A percentile compares a stretch with the other conserved stretches of the same genome.
Conservation (phyloP, 306 rosid genomes). For the Astragalus membranaceus region DNA sequence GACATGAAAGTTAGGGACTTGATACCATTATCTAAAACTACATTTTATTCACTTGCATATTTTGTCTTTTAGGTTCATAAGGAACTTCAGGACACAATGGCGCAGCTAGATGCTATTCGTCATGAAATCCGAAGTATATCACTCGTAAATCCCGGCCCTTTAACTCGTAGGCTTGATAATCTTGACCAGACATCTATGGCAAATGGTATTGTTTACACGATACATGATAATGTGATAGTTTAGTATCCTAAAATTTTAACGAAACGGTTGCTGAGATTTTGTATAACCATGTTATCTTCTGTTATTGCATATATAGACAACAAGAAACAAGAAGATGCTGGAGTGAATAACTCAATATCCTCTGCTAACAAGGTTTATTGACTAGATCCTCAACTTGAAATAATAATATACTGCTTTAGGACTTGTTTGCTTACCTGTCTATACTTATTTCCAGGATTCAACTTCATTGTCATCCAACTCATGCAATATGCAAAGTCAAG, state of each 20-base stretch:
- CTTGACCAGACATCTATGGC: conserved; percentile 22
- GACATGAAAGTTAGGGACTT: background rate
- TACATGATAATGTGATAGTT: background rate
- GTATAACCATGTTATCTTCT: conserved; percentile 1
- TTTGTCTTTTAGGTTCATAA: conserved; percentile 58
- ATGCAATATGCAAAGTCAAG: conserved; percentile 57
- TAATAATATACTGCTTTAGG: background rate
- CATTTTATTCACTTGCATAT: background rate
- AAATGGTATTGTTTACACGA: conserved; percentile 24
- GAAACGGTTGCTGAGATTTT: conserved; percentile 1
- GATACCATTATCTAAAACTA: background rate
- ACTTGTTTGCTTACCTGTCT: conserved; percentile 11
- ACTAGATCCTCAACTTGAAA: conserved; percentile 11
- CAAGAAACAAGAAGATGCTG: conserved; percentile 16
- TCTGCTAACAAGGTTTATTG: conserved; percentile 24
- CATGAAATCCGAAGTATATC: conserved; percentile 71
- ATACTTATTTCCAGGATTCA: conserved; percentile 32
- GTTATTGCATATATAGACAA: conserved; percentile 11
- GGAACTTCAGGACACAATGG: conserved; percentile 77
- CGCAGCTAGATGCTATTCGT: conserved; percentile 81
- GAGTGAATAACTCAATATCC: conserved; percentile 10
- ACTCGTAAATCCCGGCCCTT: conserved; percentile 55
- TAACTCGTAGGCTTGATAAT: conserved; percentile 60
- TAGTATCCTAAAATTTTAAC: background rate
- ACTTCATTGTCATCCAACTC: conserved; percentile 25